These are phyloP conservation scores for Carex myosuroides DNA, from an alignment of 176 grass and related monocot genomes.

Conservation along the genomic window DNA sequence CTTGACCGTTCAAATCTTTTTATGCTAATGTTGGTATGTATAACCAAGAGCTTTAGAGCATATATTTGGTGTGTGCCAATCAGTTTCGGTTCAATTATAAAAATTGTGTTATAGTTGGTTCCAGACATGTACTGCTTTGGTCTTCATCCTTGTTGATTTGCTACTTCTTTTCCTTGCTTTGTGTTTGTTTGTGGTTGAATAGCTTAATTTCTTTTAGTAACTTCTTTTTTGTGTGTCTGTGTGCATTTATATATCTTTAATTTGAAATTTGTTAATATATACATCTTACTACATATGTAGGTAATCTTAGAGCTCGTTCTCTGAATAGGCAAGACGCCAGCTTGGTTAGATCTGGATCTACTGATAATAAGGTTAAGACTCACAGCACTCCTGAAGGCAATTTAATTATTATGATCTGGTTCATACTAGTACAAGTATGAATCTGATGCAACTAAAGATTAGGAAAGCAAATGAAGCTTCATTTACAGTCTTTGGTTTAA, in stretches of 20 bases:
- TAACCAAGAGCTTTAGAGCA: not conserved
- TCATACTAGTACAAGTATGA: conserved; percentile 1
- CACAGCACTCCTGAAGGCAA: not conserved
- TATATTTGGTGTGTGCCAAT: not conserved
- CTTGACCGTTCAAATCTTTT: not conserved
- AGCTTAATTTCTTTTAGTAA: not conserved
- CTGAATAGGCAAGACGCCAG: conserved; percentile 9
- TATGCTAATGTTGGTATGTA: not conserved
- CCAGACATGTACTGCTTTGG: not conserved
- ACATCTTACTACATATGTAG: conserved; percentile 2
- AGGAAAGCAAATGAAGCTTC: not conserved
- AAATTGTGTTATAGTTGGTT: not conserved
- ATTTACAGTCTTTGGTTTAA: not conserved
- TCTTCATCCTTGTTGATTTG: not conserved
- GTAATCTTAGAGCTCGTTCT: conserved; percentile 15
- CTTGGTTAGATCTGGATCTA: conserved; percentile 10
- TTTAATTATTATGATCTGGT: not conserved
- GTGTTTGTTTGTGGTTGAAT: not conserved
- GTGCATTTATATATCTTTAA: not conserved
- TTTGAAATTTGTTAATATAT: not conserved
- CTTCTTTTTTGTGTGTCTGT: not conserved
- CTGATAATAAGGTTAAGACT: conserved; percentile 6
- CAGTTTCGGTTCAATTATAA: not conserved
- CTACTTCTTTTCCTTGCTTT: not conserved
- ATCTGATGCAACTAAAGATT: not conserved